Conservation (phyloP, 164 flowering plant genomes). For the Paratinospora sagittata region DNA sequence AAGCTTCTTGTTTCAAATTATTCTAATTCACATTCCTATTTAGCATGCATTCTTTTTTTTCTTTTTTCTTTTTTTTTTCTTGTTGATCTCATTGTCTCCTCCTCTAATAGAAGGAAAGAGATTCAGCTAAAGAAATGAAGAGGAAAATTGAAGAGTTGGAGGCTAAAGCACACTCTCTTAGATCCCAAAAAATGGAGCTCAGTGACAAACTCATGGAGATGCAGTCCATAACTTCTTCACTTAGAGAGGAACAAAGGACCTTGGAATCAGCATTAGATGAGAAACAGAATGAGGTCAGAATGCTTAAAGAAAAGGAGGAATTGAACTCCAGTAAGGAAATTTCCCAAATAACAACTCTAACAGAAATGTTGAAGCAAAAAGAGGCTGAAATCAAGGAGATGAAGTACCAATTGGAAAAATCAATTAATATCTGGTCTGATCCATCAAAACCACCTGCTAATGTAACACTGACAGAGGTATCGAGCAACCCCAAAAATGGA, state of each 20-base stretch:
- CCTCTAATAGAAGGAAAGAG: constrained; percentile 51
- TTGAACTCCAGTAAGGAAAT: constrained; percentile 13
- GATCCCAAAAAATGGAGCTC: constrained; percentile 47
- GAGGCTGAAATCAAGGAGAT: constrained; percentile 46
- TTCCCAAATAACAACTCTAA: constrained; percentile 25
- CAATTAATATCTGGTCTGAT: constrained; percentile 30
- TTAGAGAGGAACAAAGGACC: constrained; percentile 45
- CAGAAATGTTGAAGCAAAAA: constrained; percentile 40
- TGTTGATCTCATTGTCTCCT: background rate
- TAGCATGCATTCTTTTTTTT: background rate
- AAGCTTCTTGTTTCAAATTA: background rate
- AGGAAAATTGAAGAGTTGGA: constrained; percentile 48
- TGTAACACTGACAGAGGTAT: constrained; percentile 8
- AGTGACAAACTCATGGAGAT: constrained; percentile 37
- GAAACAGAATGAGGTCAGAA: constrained; percentile 43
- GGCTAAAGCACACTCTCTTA: constrained; percentile 30
- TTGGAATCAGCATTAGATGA: constrained; percentile 44
- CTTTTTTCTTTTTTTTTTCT: too few species aligned
- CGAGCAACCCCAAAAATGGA: constrained; percentile 3
- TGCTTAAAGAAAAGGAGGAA: constrained; percentile 24
- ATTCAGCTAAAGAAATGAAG: constrained; percentile 33
- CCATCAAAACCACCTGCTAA: constrained; percentile 26
- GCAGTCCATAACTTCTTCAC: constrained; percentile 49
- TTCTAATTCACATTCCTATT: background rate
- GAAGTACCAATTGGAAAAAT: constrained; percentile 29